A percentile compares a stretch with the other conserved stretches of the same genome.
Evolutionary conservation across 2,329 filamentous ascomycete species (phyloP).

Genomic region (Podosphaera fusca): DNA sequence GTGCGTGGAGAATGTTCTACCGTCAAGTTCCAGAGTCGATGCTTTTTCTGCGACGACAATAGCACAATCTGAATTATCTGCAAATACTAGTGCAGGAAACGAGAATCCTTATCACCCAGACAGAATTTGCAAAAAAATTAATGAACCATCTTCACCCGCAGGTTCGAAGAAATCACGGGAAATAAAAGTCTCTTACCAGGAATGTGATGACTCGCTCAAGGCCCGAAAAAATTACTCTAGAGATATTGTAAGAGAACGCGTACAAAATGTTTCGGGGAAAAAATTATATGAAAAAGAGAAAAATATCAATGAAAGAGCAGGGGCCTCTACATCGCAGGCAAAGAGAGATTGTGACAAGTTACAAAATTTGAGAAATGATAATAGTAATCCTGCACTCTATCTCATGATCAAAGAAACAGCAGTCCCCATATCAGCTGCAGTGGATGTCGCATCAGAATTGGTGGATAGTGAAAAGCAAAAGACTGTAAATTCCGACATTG

Average conservation of each 20-base stretch:
- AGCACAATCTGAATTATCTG: constrained; percentile 40
- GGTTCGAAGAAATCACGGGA: constrained; percentile 7
- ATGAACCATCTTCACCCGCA: constrained; percentile 19
- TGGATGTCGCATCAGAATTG: constrained; percentile 3
- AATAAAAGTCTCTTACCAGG: not conserved
- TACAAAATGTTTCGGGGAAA: not conserved
- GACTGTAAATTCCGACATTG: constrained; percentile 12
- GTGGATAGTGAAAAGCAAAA: constrained; percentile 5
- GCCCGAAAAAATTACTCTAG: not conserved
- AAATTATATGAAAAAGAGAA: not conserved
- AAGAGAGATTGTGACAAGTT: constrained; percentile 9
- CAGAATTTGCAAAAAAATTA: constrained; percentile 23
- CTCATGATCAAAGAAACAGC: constrained; percentile 8
- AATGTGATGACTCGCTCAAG: not conserved
- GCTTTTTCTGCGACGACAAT: constrained; percentile 54
- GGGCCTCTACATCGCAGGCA: constrained; percentile 4
- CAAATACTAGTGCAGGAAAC: constrained; percentile 52
- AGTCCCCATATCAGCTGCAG: not conserved
- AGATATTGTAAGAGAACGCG: not conserved
- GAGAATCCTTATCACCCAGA: constrained; percentile 34
- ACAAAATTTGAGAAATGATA: constrained; percentile 12
- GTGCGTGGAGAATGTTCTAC: constrained; percentile 25
- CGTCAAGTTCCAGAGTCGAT: constrained; percentile 39
- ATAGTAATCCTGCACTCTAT: constrained; percentile 9
- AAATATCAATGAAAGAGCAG: not conserved